These are phyloP conservation scores for Grosmannia serpens DNA, from an alignment of 2,329 filamentous ascomycete genomes.

Conservation along the genomic window DNA sequence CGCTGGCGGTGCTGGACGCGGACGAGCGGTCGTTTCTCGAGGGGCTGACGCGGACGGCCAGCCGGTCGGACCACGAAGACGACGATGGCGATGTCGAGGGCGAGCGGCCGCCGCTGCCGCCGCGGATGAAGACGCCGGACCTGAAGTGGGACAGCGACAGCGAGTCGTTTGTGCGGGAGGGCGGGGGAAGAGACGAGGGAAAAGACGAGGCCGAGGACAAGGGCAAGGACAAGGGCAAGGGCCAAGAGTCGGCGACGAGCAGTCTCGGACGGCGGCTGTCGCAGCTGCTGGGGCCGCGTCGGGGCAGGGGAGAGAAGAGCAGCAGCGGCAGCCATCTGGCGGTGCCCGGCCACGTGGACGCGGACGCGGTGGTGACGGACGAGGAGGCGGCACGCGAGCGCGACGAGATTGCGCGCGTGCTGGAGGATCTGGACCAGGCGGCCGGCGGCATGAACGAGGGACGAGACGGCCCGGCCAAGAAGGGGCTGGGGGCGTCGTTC, in stretches of 20 bases:
- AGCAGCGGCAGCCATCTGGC: slow-evolving; percentile 25
- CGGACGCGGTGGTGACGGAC: slow-evolving; percentile 16
- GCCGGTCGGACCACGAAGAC: neutral
- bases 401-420: slow-evolving; percentile 67
- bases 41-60: slow-evolving; percentile 29
- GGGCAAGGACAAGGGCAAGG: slow-evolving; percentile 20
- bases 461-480: neutral
- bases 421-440: slow-evolving; percentile 73
- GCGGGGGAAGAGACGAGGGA: slow-evolving; percentile 19
- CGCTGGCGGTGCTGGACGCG: slow-evolving; percentile 36
- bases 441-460: neutral
- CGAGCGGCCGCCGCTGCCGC: slow-evolving; percentile 42
- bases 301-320: slow-evolving; percentile 2
- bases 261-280: slow-evolving; percentile 8
- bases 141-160: slow-evolving; percentile 35
- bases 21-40: slow-evolving; percentile 49
- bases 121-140: slow-evolving; percentile 37
- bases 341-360: slow-evolving; percentile 18
- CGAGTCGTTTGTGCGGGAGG: slow-evolving; percentile 20
- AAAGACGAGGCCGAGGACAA: slow-evolving; percentile 6
- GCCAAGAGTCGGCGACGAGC: slow-evolving; percentile 16
- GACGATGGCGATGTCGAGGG: slow-evolving; percentile 30
- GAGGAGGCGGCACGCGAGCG: slow-evolving; percentile 36
- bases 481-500: slow-evolving; percentile 36
- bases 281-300: slow-evolving; percentile 2